Base-by-base conservation (phyloP, 116 monocot species). In the Iris pallida region DNA sequence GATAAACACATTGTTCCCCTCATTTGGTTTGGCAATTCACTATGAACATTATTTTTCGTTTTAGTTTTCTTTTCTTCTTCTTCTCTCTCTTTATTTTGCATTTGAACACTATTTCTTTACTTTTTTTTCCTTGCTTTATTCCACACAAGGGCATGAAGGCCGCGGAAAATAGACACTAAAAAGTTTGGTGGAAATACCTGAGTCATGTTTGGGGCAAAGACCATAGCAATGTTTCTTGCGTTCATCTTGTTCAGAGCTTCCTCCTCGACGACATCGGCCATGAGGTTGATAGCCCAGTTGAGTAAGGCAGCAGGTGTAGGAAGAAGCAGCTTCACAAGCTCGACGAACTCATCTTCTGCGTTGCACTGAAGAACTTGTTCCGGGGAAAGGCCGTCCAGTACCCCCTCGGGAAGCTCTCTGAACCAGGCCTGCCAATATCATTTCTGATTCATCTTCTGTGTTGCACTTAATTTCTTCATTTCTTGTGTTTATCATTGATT, bases 341-440 rank as follows among this genome's bases (percentile, higher is more conserved):
- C 83, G 5, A 93, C 74, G 12, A 77, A 98, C 56, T 81, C 77
- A 56, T 74, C 80, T 62, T 85, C 85, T 6, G 85, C 71, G 81
- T 80, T 88, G 84, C 93, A 92, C 55, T 85, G 79, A 16, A 97
- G 83, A 72, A 98, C 98, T 69, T 93, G 88, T 67, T 92, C 98
- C 0, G 93, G 98, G 4, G 86, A 93, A 18, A 98, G 86, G 42
- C 88, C 59, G 47, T 98, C 98, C 0, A 98, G 80, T 7, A 98
- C 88, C 48, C 98, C 98, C 4, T 80, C 78, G 12, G 98, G 98
- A 57, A 98, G 88, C 64, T 98, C 98, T 73, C 98, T 87, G 53
- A 98, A 90, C 98, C 98, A 98, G 9, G 98, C 98, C 98, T 98
- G 83, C 60, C 42, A 57, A n/a, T n/a, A n/a, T n/a, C n/a, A n/a